Conservation (phyloP, 768 basidiomycete species). For the Mrakia gelida region DNA sequence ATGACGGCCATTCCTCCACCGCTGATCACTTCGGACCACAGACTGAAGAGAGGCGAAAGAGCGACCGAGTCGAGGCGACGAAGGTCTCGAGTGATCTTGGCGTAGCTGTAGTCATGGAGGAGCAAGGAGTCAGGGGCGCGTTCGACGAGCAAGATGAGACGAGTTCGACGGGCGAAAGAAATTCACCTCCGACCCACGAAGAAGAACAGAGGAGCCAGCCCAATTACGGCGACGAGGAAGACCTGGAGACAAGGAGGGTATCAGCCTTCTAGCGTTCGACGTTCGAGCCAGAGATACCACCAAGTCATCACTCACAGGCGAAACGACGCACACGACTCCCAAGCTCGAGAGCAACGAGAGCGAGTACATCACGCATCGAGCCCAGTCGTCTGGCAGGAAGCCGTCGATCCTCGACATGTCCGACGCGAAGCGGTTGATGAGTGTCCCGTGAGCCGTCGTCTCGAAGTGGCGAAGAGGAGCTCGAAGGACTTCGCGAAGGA, state of each 20-base stretch:
- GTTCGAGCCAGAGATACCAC: neutral
- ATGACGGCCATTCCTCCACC: conserved; percentile 53
- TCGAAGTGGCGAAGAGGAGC: conserved; percentile 24
- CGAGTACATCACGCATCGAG: conserved; percentile 13
- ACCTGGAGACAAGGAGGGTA: neutral
- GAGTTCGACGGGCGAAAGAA: conserved; percentile 17
- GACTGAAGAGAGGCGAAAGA: conserved; percentile 54
- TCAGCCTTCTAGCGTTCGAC: neutral
- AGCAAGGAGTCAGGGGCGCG: neutral
- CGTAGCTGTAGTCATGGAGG: conserved; percentile 36
- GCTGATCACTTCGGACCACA: conserved; percentile 54
- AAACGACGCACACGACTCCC: neutral
- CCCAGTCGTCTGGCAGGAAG: conserved; percentile 25
- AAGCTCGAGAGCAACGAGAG: neutral
- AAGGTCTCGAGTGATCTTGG: conserved; percentile 44
- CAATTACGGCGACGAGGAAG: conserved; percentile 8
- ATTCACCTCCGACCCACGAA: too few species aligned
- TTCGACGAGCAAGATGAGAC: neutral
- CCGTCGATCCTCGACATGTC: conserved; percentile 28
- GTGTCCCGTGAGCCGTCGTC: conserved; percentile 19
- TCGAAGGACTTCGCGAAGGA: conserved; percentile 20
- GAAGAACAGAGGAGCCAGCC: conserved; percentile 46
- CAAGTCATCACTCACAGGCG: neutral
- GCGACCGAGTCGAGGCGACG: conserved; percentile 49
- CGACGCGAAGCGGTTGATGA: conserved; percentile 22